Evolutionary conservation across 192 early-diverging fungal genomes (phyloP).

Genomic region (Coemansia sp.): DNA sequence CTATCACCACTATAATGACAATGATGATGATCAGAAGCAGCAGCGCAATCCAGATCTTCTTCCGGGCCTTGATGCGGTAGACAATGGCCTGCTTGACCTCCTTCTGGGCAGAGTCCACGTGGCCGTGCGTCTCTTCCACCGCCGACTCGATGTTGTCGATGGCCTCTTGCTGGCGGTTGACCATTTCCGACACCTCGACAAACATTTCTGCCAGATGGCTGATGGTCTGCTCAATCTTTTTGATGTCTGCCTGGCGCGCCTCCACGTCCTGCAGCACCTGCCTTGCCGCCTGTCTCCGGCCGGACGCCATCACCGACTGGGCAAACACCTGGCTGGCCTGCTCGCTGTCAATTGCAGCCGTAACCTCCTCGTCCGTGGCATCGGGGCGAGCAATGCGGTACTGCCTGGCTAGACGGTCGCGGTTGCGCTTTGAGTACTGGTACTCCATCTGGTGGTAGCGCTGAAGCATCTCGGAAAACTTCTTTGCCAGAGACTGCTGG

Average conservation of each 20-base stretch:
- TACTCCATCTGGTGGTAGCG: slow-evolving; percentile 51
- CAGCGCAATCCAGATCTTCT: slow-evolving; percentile 54
- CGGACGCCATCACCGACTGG: slow-evolving; percentile 40
- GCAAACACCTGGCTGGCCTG: slow-evolving; percentile 55
- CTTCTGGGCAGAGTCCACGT: slow-evolving; percentile 39
- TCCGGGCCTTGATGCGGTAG: slow-evolving; percentile 47
- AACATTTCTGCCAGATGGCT: slow-evolving; percentile 49
- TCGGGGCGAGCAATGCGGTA: slow-evolving; percentile 52
- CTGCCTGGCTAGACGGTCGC: slow-evolving; percentile 48
- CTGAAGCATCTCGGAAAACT: slow-evolving; percentile 46
- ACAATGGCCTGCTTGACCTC: slow-evolving; percentile 52
- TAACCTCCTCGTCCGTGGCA: slow-evolving; percentile 43
- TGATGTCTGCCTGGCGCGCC: slow-evolving; percentile 52
- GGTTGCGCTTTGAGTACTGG: slow-evolving; percentile 50
- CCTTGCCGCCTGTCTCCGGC: slow-evolving; percentile 32
- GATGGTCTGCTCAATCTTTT: slow-evolving; percentile 50
- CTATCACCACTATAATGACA: slow-evolving; percentile 54
- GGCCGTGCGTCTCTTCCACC: slow-evolving; percentile 39
- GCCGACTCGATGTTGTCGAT: slow-evolving; percentile 52
- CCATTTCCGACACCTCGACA: slow-evolving; percentile 47
- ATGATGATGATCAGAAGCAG: slow-evolving; percentile 41
- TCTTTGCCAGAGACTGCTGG: slow-evolving; percentile 36
- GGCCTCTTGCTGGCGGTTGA: slow-evolving; percentile 55
- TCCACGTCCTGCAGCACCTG: slow-evolving; percentile 51
- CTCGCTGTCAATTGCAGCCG: slow-evolving; percentile 44